Evolutionary conservation across 352 stramenopile genomes (phyloP).

Genomic region (Pythium brachiatum): DNA sequence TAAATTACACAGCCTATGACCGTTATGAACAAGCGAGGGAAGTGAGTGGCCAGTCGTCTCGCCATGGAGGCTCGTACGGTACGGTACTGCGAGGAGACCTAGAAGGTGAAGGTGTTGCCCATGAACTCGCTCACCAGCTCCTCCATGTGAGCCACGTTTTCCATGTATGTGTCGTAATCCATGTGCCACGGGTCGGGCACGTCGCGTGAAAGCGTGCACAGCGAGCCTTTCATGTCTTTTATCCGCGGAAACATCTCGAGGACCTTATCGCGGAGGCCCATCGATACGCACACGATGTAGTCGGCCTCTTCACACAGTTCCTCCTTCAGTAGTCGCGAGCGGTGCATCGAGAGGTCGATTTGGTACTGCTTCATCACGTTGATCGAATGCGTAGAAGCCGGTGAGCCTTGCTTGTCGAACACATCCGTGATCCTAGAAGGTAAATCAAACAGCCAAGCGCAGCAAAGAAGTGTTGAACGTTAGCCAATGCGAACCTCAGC

Average conservation of each 20-base stretch:
- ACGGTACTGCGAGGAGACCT: not conserved
- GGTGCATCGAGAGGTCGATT: slow-evolving; percentile 64
- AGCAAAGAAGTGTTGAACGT: not conserved
- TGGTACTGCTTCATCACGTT: slow-evolving; percentile 76
- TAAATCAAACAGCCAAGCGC: not conserved
- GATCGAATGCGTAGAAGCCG: slow-evolving; percentile 56
- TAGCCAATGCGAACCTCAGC: too few species aligned
- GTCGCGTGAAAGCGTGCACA: slow-evolving; percentile 59
- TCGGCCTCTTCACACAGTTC: slow-evolving; percentile 63
- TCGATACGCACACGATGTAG: slow-evolving; percentile 74
- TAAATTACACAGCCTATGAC: not conserved
- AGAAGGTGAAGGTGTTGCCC: slow-evolving; percentile 35
- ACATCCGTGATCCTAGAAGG: slow-evolving; percentile 55
- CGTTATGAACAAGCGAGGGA: too few species aligned
- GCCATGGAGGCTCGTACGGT: too few species aligned
- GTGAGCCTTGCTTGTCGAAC: slow-evolving; percentile 65
- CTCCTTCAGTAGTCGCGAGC: slow-evolving; percentile 63
- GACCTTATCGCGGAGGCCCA: slow-evolving; percentile 59
- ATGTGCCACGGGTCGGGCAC: slow-evolving; percentile 82
- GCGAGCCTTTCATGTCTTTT: slow-evolving; percentile 51
- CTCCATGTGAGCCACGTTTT: slow-evolving; percentile 72
- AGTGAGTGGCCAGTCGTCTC: too few species aligned
- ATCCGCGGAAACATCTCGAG: slow-evolving; percentile 58
- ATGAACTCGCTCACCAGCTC: slow-evolving; percentile 78
- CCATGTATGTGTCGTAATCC: slow-evolving; percentile 81